These are phyloP conservation scores for Sugiyamaella floridensis DNA, from an alignment of 805 yeast species.

Conservation along the genomic window DNA sequence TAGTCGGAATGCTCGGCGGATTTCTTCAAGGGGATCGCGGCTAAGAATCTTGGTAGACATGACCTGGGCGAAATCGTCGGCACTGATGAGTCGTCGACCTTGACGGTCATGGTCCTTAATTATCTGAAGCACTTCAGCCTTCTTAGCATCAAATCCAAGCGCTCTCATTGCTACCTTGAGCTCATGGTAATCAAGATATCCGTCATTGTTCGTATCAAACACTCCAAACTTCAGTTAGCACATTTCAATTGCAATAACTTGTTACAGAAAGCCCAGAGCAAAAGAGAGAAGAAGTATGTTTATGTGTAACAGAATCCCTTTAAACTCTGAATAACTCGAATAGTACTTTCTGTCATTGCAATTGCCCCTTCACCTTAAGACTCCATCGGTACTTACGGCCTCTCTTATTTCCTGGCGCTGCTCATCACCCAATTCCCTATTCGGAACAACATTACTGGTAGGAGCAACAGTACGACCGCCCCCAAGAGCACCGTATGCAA, in stretches of 20 bases:
- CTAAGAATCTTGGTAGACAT: slow-evolving; percentile 76
- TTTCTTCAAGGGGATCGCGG: slow-evolving; percentile 90
- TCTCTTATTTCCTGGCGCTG: slow-evolving; percentile 88
- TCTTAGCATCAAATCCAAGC: slow-evolving; percentile 79
- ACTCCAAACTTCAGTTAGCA: slow-evolving; percentile 46
- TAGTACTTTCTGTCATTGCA: not conserved
- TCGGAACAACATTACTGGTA: not conserved
- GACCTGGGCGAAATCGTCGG: slow-evolving; percentile 73
- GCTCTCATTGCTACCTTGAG: slow-evolving; percentile 91
- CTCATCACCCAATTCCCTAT: slow-evolving; percentile 63
- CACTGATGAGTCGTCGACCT: slow-evolving; percentile 63
- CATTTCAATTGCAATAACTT: not conserved
- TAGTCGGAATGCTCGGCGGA: slow-evolving; percentile 77
- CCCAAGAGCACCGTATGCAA: not conserved
- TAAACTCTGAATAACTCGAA: no score
- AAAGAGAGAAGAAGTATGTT: no score
- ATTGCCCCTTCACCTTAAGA: not conserved
- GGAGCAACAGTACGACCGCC: not conserved
- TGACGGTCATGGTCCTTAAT: slow-evolving; percentile 70
- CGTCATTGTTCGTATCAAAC: slow-evolving; percentile 90
- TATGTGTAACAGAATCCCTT: no score
- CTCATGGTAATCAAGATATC: slow-evolving; percentile 85
- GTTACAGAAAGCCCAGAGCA: not conserved
- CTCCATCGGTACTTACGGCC: slow-evolving; percentile 42
- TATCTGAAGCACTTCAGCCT: slow-evolving; percentile 71